These are phyloP conservation scores for Hymenoscyphus linearis DNA, from an alignment of 2,329 filamentous ascomycete species.

Conservation along the genomic window DNA sequence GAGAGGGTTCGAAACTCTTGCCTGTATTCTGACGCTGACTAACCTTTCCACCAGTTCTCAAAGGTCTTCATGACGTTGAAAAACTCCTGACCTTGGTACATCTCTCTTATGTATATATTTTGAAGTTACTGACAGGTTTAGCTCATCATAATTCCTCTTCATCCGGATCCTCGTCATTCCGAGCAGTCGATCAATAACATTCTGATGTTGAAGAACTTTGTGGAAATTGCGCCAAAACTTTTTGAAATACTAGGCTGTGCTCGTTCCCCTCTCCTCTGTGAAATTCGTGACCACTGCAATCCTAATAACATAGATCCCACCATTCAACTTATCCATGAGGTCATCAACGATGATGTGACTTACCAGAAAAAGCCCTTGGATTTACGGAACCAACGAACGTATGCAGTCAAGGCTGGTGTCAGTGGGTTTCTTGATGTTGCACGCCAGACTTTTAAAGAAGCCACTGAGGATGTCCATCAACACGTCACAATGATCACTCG, in stretches of 20 bases:
- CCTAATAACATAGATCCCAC: slow-evolving; percentile 57
- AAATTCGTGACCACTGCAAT: slow-evolving; percentile 65
- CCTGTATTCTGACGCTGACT: not conserved
- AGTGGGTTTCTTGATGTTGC: slow-evolving; percentile 85
- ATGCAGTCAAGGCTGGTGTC: slow-evolving; percentile 81
- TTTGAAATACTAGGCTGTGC: slow-evolving; percentile 63
- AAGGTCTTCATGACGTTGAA: slow-evolving; percentile 74
- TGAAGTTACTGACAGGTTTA: slow-evolving; percentile 34
- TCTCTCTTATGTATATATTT: not conserved
- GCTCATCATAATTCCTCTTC: slow-evolving; percentile 71
- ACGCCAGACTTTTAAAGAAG: slow-evolving; percentile 83
- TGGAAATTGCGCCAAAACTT: slow-evolving; percentile 61
- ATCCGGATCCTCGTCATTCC: slow-evolving; percentile 59
- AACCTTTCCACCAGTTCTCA: not conserved
- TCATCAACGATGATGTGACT: slow-evolving; percentile 75
- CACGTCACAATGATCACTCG: slow-evolving; percentile 64
- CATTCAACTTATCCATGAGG: slow-evolving; percentile 57
- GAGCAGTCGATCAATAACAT: slow-evolving; percentile 84
- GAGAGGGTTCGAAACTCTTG: slow-evolving; percentile 50
- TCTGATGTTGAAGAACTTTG: slow-evolving; percentile 79
- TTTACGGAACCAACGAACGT: slow-evolving; percentile 81
- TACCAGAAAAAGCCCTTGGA: slow-evolving; percentile 78
- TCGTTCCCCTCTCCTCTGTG: slow-evolving; percentile 57
- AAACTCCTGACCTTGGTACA: slow-evolving; percentile 67
- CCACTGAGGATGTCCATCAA: slow-evolving; percentile 69